Conservation (phyloP, 2,329 filamentous ascomycete genomes). For the Dothideomycetes sp. region DNA sequence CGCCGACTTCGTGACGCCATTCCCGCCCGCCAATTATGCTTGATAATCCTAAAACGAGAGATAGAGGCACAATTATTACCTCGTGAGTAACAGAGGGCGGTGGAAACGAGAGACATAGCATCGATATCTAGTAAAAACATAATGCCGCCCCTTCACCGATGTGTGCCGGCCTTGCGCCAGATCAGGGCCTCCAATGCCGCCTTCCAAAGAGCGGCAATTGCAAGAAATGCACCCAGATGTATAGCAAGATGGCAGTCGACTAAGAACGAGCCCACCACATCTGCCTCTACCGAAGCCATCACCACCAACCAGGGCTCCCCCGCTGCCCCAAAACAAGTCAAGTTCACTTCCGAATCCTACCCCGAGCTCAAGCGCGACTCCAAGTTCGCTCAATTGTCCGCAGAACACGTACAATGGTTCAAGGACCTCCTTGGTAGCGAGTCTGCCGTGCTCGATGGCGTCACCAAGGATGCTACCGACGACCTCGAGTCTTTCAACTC, state of each 20-base stretch:
- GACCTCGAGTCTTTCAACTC: constrained; percentile 89
- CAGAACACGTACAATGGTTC: constrained; percentile 75
- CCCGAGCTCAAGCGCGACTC: constrained; percentile 71
- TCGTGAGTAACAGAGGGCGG: no score
- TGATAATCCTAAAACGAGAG: no score
- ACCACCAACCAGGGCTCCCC: constrained; percentile 13
- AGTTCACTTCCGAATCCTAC: constrained; percentile 78
- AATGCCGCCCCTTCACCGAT: constrained; percentile 10
- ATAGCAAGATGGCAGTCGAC: constrained; percentile 17
- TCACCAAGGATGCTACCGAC: constrained; percentile 60
- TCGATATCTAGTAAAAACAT: not conserved
- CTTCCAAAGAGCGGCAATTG: constrained; percentile 15
- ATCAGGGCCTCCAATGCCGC: constrained; percentile 19
- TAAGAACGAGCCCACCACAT: constrained; percentile 17
- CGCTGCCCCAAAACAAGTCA: constrained; percentile 35
- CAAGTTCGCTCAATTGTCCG: constrained; percentile 61
- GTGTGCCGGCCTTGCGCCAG: constrained; percentile 18
- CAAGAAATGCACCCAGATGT: constrained; percentile 13
- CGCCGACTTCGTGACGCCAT: not conserved
- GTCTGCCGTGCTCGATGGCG: constrained; percentile 73
- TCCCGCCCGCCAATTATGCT: no score
- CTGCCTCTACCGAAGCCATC: constrained; percentile 15
- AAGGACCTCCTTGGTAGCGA: constrained; percentile 66
- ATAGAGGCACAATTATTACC: no score
- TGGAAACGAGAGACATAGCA: no score